A percentile compares a stretch with the other conserved stretches of the same genome.
phyloP scores from a whole-genome alignment of 208 protist species.

The Leishmania tropica region DNA sequence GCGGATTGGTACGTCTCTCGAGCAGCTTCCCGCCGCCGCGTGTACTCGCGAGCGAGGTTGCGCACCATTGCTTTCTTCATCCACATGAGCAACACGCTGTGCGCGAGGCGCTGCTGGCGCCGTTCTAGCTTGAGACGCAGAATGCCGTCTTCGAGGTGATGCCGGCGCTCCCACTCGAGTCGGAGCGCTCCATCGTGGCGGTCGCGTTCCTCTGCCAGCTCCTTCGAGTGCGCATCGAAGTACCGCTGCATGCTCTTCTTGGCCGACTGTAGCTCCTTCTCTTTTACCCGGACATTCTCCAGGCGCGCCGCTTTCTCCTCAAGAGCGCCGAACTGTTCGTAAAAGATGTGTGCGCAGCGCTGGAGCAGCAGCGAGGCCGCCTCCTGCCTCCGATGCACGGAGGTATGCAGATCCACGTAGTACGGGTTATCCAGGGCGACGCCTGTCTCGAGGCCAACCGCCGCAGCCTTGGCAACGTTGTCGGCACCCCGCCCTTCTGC shows the following conservation, averaged over 20 bases:
- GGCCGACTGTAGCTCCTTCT: slow-evolving; percentile 38
- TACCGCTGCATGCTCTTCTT: slow-evolving; percentile 67
- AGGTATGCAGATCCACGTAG: slow-evolving; percentile 25
- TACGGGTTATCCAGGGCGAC: slow-evolving; percentile 10
- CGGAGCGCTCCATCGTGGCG: slow-evolving; percentile 19
- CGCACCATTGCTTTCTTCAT: slow-evolving; percentile 34
- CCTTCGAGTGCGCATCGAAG: slow-evolving; percentile 44
- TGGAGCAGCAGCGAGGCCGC: slow-evolving; percentile 45
- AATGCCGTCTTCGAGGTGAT: slow-evolving; percentile 29
- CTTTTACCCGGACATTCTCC: slow-evolving; percentile 32
- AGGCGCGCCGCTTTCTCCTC: slow-evolving; percentile 33
- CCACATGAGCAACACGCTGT: slow-evolving; percentile 23
- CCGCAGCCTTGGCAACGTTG: not conserved
- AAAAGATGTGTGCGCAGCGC: slow-evolving; percentile 30
- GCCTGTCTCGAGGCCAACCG: not conserved
- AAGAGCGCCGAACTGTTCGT: slow-evolving; percentile 29
- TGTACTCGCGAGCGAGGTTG: slow-evolving; percentile 21
- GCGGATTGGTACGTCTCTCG: slow-evolving; percentile 8
- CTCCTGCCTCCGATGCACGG: slow-evolving; percentile 48
- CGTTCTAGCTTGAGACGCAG: not conserved
- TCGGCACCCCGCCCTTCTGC: not conserved
- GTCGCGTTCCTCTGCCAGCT: slow-evolving; percentile 30
- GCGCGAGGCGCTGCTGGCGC: slow-evolving; percentile 3
- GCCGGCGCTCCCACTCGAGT: slow-evolving; percentile 27
- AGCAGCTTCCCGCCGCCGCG: not conserved